Conservation (phyloP, 1,284 basidiomycete genomes). For the Hemileia vastatrix region DNA sequence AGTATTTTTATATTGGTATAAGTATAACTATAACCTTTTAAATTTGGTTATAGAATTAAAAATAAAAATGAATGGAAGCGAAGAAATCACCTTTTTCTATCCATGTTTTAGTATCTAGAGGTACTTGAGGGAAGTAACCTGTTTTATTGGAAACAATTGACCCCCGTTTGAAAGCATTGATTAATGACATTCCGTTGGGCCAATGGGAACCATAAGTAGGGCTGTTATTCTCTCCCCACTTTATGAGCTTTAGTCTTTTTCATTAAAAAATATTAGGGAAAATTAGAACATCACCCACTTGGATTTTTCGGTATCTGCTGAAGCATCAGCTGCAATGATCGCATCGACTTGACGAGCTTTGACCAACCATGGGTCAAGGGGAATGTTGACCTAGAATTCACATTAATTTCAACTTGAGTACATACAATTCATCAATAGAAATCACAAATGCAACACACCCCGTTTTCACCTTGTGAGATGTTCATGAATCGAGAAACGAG, state of each 20-base stretch:
- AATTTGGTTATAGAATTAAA: background rate
- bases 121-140: slow-evolving; percentile 8
- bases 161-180: slow-evolving; percentile 37
- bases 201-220: slow-evolving; percentile 46
- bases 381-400: too few species aligned
- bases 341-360: slow-evolving; percentile 57
- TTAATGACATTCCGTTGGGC: slow-evolving; percentile 55
- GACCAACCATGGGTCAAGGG: slow-evolving; percentile 57
- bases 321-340: slow-evolving; percentile 60
- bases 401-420: too few species aligned
- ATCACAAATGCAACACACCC: too few species aligned
- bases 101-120: slow-evolving; percentile 13
- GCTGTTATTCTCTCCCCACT: background rate
- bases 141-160: background rate
- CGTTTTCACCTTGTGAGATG: slow-evolving; percentile 5
- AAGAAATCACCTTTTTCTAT: background rate
- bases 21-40: background rate
- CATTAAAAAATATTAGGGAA: background rate
- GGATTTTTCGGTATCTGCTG: slow-evolving; percentile 48
- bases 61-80: background rate
- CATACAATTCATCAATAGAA: too few species aligned
- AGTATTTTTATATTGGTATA: background rate
- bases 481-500: background rate
- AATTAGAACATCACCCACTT: background rate
- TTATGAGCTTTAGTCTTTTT: background rate